These are phyloP conservation scores for Phytophthora brassicae DNA, from an alignment of 352 stramenopile species.

Conservation along the genomic window DNA sequence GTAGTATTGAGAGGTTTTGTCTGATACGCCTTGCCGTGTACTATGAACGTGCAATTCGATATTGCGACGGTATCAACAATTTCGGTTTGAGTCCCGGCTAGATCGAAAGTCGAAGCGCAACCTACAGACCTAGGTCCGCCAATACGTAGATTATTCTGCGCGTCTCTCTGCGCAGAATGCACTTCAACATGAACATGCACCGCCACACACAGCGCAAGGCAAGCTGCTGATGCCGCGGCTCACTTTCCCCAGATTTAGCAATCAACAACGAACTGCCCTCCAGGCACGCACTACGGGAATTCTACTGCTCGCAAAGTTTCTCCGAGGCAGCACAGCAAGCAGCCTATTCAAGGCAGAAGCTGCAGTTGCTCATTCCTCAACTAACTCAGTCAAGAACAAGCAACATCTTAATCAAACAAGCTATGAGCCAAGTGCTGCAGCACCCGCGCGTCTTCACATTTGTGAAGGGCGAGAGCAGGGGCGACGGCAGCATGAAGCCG, in stretches of 20 bases:
- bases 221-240: background rate
- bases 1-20: no score
- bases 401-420: slow-evolving; percentile 3
- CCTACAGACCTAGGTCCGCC: background rate
- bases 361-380: slow-evolving; percentile 37
- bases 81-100: no score
- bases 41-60: no score
- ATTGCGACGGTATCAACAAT: no score
- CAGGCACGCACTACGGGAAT: background rate
- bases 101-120: no score
- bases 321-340: background rate
- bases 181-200: slow-evolving; percentile 6
- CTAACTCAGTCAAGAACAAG: slow-evolving; percentile 27
- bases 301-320: background rate
- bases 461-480: slow-evolving; percentile 32
- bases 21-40: no score
- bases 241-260: slow-evolving; percentile 6
- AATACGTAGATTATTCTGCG: slow-evolving; percentile 3
- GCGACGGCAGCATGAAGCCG: slow-evolving; percentile 30
- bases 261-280: background rate
- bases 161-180: slow-evolving; percentile 7
- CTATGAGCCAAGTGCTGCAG: slow-evolving; percentile 28
- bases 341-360: background rate
- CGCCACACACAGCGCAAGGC: background rate
- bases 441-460: slow-evolving; percentile 30